Base-by-base conservation (phyloP, 78 protist species). In the Dictyostelium capitatum region DNA sequence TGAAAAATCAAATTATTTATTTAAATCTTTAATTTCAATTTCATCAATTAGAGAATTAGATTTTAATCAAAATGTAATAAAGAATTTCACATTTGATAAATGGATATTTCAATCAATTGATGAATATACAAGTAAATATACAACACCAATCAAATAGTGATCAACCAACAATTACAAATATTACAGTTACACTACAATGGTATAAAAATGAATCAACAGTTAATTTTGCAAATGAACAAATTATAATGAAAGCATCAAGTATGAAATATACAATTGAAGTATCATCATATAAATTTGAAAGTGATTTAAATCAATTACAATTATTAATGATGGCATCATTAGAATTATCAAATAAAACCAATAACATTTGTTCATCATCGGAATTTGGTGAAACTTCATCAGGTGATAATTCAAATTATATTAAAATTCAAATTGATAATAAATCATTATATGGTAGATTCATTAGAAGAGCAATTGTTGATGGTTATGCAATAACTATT, bases 381-480 rank as follows among this genome's bases (percentile, higher is more conserved):
- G 48, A 72, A 41, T 32, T 32, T 43, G 79, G 53, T 14, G 25
- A 67, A 8, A 72, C 48, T 10, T 32, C 30, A 4, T 7, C 37
- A 48, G 50, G 41, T 7, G 74, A 79, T 23, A 17, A 56, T 14
- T 28, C 41, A 48, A 32, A 83, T 17, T 79, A 46, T 41, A 20
- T 59, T 5, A 56, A 64, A 20, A 14, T 79, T 6, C 43, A 32
- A 32, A 12, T 79, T n/a, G n/a, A 59, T n/a, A 17, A 79, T 2
- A 6, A 79, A 5, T 12, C 74, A 20, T 56, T 79, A 15, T 79
- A 56, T 59, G 74, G 84, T 43, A 79, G 84, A 59, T 79, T 79
- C 53, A 79, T 37, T n/a, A 41, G 15, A 17, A 32, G 43, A 19
- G 84, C 70, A 9, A 30, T 57, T 14, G 23, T 80, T 1, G 85